These are phyloP conservation scores for Cyclaneusma minus DNA, from an alignment of 2,329 filamentous ascomycete genomes.

Conservation along the genomic window DNA sequence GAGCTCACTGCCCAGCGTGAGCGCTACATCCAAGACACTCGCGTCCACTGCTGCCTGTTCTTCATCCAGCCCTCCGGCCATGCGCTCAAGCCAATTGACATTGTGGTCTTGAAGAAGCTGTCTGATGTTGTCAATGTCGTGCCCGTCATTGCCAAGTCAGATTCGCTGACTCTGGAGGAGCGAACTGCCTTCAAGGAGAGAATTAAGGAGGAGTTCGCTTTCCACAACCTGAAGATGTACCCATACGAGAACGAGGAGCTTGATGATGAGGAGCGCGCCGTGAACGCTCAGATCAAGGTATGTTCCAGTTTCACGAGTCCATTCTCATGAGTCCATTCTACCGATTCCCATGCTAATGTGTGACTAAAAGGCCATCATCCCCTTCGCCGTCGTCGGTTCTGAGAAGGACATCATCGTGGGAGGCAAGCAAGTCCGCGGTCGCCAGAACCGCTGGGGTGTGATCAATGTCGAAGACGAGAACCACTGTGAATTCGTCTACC, in stretches of 20 bases:
- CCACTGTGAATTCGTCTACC: slow-evolving; percentile 98
- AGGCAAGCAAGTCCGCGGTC: slow-evolving; percentile 91
- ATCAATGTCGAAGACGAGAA: slow-evolving; percentile 99
- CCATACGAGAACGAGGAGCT: slow-evolving; percentile 99
- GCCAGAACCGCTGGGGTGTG: slow-evolving; percentile 97
- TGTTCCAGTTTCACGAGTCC: slow-evolving; percentile 10
- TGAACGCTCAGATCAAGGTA: slow-evolving; percentile 97
- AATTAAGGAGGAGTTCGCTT: slow-evolving; percentile 98
- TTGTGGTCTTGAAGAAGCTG: slow-evolving; percentile 98
- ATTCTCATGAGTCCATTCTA: neutral
- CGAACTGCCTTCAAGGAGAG: slow-evolving; percentile 92
- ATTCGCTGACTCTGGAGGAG: slow-evolving; percentile 92
- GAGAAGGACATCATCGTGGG: slow-evolving; percentile 97
- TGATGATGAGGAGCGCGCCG: slow-evolving; percentile 84
- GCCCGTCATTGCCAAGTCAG: slow-evolving; percentile 95
- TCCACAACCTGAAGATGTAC: slow-evolving; percentile 99
- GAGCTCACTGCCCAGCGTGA: slow-evolving; percentile 98
- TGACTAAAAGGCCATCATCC: slow-evolving; percentile 65
- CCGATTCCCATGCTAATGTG: neutral
- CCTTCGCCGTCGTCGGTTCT: slow-evolving; percentile 94
- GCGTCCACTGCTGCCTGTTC: slow-evolving; percentile 98
- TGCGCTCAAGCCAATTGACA: slow-evolving; percentile 97
- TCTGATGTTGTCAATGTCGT: slow-evolving; percentile 99
- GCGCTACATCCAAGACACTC: slow-evolving; percentile 97
- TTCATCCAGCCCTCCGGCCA: slow-evolving; percentile 98